Conservation (phyloP, 1,284 basidiomycete genomes). For the Leucoagaricus sp. region DNA sequence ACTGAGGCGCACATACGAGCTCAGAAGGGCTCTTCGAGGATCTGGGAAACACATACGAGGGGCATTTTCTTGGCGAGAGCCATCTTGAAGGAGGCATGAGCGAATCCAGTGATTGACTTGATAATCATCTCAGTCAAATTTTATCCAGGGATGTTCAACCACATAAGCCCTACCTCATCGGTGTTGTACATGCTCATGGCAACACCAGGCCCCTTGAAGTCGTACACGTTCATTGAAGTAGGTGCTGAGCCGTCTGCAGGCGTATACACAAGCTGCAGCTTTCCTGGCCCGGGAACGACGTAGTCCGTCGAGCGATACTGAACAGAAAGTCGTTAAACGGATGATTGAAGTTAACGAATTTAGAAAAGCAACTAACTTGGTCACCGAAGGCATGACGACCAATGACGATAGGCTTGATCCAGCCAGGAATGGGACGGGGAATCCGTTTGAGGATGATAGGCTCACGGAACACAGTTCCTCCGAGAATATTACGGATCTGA, state of each 20-base stretch:
- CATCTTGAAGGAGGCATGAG: conserved; percentile 98
- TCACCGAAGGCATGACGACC: conserved; percentile 98
- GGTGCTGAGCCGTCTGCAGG: conserved; percentile 70
- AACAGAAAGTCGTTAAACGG: not conserved
- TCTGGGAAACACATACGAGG: conserved; percentile 50
- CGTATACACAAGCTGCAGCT: conserved; percentile 86
- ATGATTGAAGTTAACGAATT: not conserved
- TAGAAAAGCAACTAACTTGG: conserved; percentile 53
- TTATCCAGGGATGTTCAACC: not conserved
- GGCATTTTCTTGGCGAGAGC: conserved; percentile 95
- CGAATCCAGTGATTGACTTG: conserved; percentile 91
- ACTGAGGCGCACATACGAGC: conserved; percentile 38
- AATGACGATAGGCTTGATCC: conserved; percentile 96
- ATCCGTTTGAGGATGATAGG: conserved; percentile 93
- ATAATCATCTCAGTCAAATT: not conserved
- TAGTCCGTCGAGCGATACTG: conserved; percentile 90
- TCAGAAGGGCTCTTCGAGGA: conserved; percentile 23
- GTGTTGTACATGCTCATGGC: conserved; percentile 97
- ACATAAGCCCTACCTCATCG: conserved; percentile 68
- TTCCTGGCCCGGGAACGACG: conserved; percentile 85
- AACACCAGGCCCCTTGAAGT: conserved; percentile 89
- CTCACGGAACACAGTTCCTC: conserved; percentile 98
- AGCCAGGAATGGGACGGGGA: conserved; percentile 93
- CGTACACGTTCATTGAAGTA: conserved; percentile 80
- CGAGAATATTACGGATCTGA: conserved; percentile 94